A percentile compares a stretch with the other conserved stretches of the same genome.
These are phyloP conservation scores for Tuber borchii DNA, from an alignment of 495 filamentous ascomycete genomes.

Conservation along the genomic window DNA sequence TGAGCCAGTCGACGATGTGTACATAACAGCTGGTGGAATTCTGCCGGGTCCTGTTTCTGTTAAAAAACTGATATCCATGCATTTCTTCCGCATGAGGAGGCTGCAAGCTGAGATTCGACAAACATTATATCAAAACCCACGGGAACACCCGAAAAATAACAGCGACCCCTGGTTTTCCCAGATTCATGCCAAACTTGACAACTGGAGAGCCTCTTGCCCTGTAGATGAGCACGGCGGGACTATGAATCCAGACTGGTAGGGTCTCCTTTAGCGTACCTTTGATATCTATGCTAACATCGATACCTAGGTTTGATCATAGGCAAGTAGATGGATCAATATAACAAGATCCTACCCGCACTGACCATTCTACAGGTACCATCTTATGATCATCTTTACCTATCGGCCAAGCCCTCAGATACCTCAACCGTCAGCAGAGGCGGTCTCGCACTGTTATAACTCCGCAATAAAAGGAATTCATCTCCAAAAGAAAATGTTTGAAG, in stretches of 20 bases:
- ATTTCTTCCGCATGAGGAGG: constrained; percentile 86
- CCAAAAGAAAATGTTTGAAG: constrained; percentile 67
- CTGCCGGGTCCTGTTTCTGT: constrained; percentile 59
- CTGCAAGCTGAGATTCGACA: constrained; percentile 80
- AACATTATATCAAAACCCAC: constrained; percentile 72
- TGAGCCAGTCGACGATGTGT: constrained; percentile 65
- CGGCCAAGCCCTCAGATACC: constrained; percentile 86
- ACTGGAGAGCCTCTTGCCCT: constrained; percentile 62
- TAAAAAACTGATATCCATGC: constrained; percentile 78
- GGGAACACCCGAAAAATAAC: constrained; percentile 63
- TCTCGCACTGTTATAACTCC: constrained; percentile 72
- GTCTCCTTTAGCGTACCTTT: constrained; percentile 42
- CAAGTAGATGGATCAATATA: constrained; percentile 14
- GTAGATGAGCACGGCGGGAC: constrained; percentile 58
- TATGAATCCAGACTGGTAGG: constrained; percentile 59
- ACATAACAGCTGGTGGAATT: constrained; percentile 74
- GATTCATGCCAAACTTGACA: constrained; percentile 68
- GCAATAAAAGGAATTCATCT: constrained; percentile 70
- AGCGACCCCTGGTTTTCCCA: constrained; percentile 74
- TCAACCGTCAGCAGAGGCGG: constrained; percentile 66
- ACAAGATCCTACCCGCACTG: constrained; percentile 10
- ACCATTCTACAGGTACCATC: constrained; percentile 55
- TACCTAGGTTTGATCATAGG: constrained; percentile 48
- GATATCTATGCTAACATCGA: constrained; percentile 49
- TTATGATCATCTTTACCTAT: constrained; percentile 75